Base-by-base conservation (phyloP, 495 filamentous ascomycete genomes). In the Lasiosphaeria miniovina region DNA sequence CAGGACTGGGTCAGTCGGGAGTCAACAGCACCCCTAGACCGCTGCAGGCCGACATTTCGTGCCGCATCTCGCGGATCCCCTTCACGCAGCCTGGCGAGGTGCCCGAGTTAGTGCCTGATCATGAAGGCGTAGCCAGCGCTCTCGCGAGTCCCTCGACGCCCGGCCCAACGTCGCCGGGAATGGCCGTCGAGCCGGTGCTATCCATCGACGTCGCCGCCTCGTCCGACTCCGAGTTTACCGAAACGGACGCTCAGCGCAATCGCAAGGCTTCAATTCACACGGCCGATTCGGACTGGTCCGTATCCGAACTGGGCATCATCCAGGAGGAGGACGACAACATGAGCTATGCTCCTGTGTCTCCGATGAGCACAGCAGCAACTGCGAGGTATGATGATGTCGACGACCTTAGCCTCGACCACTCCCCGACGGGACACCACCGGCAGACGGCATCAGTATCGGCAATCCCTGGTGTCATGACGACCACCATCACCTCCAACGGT, bases 281-380 rank as follows among this genome's bases (percentile, higher is more conserved):
- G 15, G 12, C 15, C 1, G 36, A 10, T 3, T 52, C 62, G 4
- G 58, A 52, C 2, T 7, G 41, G 5, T 55, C 63, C 14, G 46
- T 35, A 11, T 15, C 35, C 40, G 58, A 46, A 11, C 51, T 66
- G 12, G 54, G 51, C 32, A 61, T 66, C 10, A 66, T 66, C 15
- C 46, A 33, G n/a, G 64, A 66, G 45, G 61, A 59, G 32, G 55
- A 52, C 2, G 61, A 56, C 33, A 56, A 54, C 48, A 46, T 11
- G 5, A 57, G 57, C 43, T 46, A 14, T 50, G 45, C 55, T 32
- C 60, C 62, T 48, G 64, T 58, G 34, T 56, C 61, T n/a, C 62
- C 61, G 2, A n/a, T 63, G 35, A 10, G 56, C 38, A 54, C 65
- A 32, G 43, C 61, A 24, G 61, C 59, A 7, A 58, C 61, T 52